Conservation (phyloP, 208 protist genomes). For the Leishmania martiniquensis region DNA sequence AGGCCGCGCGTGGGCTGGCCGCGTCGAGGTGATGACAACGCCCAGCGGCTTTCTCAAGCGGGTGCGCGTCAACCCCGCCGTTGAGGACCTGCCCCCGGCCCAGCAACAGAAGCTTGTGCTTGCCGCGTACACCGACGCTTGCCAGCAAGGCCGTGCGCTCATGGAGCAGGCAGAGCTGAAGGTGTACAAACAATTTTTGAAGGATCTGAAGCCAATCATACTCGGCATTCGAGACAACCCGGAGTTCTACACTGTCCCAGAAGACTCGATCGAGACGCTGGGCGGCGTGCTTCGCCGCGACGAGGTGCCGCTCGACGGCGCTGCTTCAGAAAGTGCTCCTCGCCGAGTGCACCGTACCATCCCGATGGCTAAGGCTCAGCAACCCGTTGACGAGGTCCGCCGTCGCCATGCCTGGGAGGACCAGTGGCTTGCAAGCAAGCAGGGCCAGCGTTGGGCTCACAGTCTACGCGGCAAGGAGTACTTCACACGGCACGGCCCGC, state of each 20-base stretch:
- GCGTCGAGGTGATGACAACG: conserved; percentile 90
- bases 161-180: conserved; percentile 90
- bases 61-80: conserved; percentile 79
- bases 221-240: conserved; percentile 93
- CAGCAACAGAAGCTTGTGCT: conserved; percentile 79
- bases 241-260: conserved; percentile 91
- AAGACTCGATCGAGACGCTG: conserved; percentile 71
- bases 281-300: conserved; percentile 59
- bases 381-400: conserved; percentile 70
- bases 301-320: conserved; percentile 9
- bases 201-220: conserved; percentile 89
- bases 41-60: conserved; percentile 84
- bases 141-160: conserved; percentile 59
- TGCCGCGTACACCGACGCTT: conserved; percentile 85
- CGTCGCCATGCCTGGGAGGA: conserved; percentile 66
- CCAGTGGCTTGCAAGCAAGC: conserved; percentile 68
- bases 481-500: conserved; percentile 65
- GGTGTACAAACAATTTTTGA: conserved; percentile 92
- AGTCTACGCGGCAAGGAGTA: conserved; percentile 86
- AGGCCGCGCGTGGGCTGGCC: conserved; percentile 74
- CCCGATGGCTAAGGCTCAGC: conserved; percentile 76
- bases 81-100: conserved; percentile 72
- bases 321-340: not conserved
- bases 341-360: conserved; percentile 72
- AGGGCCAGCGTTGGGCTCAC: conserved; percentile 67